These are phyloP conservation scores for Xylaria sp. DNA, from an alignment of 2,329 filamentous ascomycete genomes.

Conservation along the genomic window DNA sequence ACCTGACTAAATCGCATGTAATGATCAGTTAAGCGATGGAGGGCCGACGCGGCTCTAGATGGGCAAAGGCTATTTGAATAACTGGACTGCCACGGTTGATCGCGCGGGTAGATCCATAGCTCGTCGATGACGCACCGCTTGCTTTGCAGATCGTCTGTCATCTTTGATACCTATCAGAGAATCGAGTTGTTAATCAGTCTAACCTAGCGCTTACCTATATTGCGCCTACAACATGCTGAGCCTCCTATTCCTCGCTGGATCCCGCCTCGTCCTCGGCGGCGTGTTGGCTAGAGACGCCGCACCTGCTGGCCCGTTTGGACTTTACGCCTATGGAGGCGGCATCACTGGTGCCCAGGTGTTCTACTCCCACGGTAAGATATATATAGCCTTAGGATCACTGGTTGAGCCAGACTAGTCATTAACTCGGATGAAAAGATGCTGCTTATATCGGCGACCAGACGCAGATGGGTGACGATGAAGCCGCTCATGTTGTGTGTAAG, in stretches of 20 bases:
- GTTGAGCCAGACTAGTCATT: background rate
- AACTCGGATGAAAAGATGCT: constrained; percentile 12
- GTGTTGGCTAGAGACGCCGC: constrained; percentile 23
- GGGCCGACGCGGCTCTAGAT: constrained; percentile 5
- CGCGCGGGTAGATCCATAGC: background rate
- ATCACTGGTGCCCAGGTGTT: constrained; percentile 45
- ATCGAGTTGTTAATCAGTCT: background rate
- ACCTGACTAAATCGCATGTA: constrained; percentile 28
- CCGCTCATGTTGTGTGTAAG: constrained; percentile 39
- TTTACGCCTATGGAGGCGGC: constrained; percentile 45
- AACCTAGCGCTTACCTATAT: background rate
- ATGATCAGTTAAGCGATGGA: constrained; percentile 19
- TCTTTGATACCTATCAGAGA: background rate
- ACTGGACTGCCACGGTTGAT: background rate
- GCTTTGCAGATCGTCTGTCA: background rate
- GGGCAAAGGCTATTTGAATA: constrained; percentile 18
- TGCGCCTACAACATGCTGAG: background rate
- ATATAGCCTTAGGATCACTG: no score
- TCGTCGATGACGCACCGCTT: background rate
- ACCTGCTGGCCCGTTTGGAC: constrained; percentile 38
- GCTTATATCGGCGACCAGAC: constrained; percentile 30
- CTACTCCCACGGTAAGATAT: constrained; percentile 40
- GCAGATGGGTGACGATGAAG: constrained; percentile 29
- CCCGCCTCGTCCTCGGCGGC: constrained; percentile 21
- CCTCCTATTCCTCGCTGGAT: constrained; percentile 8